Conservation (phyloP, 768 basidiomycete genomes). For the Kwoniella sp. region DNA sequence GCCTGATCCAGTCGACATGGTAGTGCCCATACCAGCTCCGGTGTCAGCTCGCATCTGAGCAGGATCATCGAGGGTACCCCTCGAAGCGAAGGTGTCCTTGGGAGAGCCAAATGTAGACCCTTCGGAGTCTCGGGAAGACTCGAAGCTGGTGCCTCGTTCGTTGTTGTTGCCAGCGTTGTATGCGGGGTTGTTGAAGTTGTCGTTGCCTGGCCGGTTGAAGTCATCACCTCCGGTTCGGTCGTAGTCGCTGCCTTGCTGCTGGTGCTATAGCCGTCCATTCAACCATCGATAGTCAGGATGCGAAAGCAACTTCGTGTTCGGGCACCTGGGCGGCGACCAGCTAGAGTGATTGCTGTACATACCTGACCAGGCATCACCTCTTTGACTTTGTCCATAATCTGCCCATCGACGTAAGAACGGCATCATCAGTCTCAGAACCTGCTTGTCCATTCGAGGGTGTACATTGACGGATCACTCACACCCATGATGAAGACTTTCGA, state of each 20-base stretch:
- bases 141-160: neutral
- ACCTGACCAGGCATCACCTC: neutral
- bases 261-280: neutral
- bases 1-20: neutral
- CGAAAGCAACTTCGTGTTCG: no score
- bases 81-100: neutral
- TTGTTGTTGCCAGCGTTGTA: neutral
- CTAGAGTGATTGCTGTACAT: neutral
- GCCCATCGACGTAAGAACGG: neutral
- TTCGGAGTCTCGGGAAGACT: neutral
- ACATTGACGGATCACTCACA: neutral
- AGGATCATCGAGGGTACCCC: neutral
- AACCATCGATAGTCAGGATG: no score
- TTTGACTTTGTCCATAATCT: neutral
- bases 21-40: neutral
- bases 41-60: neutral
- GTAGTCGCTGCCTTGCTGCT: neutral
- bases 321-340: no score
- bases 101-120: neutral
- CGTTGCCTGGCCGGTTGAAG: neutral
- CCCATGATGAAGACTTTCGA: neutral
- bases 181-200: neutral
- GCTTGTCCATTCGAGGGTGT: neutral
- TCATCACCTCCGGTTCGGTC: neutral
- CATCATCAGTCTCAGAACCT: neutral